Conservation (phyloP, 257 asterid species). For the Plantago ovata region DNA sequence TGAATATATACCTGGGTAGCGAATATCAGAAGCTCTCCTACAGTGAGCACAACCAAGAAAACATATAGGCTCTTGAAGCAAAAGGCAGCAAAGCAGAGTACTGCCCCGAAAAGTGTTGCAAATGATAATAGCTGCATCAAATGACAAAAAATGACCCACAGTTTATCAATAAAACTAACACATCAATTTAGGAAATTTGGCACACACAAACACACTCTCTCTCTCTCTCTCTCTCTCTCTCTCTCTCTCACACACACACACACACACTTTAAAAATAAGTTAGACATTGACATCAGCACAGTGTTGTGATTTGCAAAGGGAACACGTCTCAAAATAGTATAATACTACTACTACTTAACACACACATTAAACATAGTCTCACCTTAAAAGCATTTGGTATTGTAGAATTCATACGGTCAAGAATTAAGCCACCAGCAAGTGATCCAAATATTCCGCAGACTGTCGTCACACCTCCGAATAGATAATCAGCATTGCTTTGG, state of each 20-base stretch:
- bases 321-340: neutral
- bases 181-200: too few species aligned
- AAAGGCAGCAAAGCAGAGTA: slow-evolving; percentile 80
- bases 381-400: slow-evolving; percentile 93
- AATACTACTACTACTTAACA: neutral
- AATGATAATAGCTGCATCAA: slow-evolving; percentile 66
- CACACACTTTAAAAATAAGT: too few species aligned
- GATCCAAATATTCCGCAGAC: slow-evolving; percentile 85
- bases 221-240: too few species aligned
- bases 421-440: slow-evolving; percentile 70
- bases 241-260: too few species aligned
- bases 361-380: neutral
- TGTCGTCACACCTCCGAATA: slow-evolving; percentile 85
- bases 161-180: neutral
- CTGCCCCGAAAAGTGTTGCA: slow-evolving; percentile 70
- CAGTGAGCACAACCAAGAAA: slow-evolving; percentile 58
- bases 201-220: neutral
- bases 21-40: slow-evolving; percentile 79
- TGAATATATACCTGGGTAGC: slow-evolving; percentile 70
- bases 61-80: slow-evolving; percentile 71
- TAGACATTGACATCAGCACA: too few species aligned
- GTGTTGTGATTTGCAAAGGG: neutral
- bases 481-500: slow-evolving; percentile 79
- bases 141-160: neutral
- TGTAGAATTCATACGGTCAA: slow-evolving; percentile 71